phyloP scores from a whole-genome alignment of 1,139 yeast species.

The Barnettozyma hawaiiensis region DNA sequence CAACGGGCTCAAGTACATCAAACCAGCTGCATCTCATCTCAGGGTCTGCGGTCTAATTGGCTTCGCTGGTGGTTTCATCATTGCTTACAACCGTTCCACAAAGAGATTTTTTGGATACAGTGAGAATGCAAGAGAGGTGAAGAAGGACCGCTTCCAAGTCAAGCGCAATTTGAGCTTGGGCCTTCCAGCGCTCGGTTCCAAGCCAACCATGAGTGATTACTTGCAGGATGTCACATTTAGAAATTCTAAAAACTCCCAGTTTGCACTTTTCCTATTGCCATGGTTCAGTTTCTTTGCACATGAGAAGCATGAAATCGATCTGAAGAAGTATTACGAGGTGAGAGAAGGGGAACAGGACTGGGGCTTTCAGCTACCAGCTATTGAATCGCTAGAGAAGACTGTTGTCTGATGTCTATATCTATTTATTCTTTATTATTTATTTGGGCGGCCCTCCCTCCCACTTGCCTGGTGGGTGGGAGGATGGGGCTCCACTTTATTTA shows the following conservation, averaged over 20 bases:
- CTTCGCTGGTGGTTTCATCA: constrained; percentile 62
- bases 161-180: constrained; percentile 64
- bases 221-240: constrained; percentile 73
- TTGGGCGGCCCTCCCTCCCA: too few relatives aligned
- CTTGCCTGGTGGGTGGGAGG: too few relatives aligned
- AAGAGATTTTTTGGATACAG: constrained; percentile 74
- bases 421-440: constrained; percentile 9
- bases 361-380: constrained; percentile 20
- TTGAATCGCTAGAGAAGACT: constrained; percentile 18
- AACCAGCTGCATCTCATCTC: constrained; percentile 52
- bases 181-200: constrained; percentile 56
- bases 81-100: constrained; percentile 60
- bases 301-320: constrained; percentile 76
- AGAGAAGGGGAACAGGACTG: constrained; percentile 24
- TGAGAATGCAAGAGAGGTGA: constrained; percentile 70
- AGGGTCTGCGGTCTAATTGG: constrained; percentile 61
- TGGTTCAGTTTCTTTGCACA: constrained; percentile 82
- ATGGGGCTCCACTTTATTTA: not conserved
- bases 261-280: constrained; percentile 59
- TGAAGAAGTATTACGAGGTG: constrained; percentile 22
- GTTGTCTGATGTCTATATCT: constrained; percentile 10
- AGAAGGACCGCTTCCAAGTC: constrained; percentile 68
- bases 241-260: constrained; percentile 71
- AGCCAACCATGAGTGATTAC: constrained; percentile 58
- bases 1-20: constrained; percentile 53